phyloP scores from a whole-genome alignment of 1,139 yeast species.

The Debaryomyces singareniensis region DNA sequence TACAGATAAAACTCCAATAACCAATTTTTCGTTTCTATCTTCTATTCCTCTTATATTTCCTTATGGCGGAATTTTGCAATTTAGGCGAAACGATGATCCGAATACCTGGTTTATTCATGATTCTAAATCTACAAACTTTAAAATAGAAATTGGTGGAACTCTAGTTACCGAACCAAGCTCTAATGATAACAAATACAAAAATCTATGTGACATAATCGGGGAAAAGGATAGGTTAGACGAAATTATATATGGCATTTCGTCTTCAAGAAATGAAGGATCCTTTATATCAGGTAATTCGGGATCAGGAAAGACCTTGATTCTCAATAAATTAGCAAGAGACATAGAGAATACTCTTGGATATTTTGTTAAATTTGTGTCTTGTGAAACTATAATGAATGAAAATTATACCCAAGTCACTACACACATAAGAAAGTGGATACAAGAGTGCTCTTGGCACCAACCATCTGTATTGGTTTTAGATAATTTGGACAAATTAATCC shows the following conservation, averaged over 20 bases:
- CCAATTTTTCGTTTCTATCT: constrained; percentile 48
- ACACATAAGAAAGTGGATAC: constrained; percentile 46
- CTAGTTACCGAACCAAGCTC: constrained; percentile 17
- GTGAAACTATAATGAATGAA: constrained; percentile 56
- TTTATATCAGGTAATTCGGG: constrained; percentile 73
- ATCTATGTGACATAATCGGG: constrained; percentile 49
- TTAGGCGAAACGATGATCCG: constrained; percentile 40
- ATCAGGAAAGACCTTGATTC: constrained; percentile 65
- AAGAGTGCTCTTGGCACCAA: constrained; percentile 68
- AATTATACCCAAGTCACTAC: constrained; percentile 38
- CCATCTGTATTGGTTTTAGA: constrained; percentile 76
- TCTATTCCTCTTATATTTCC: constrained; percentile 43
- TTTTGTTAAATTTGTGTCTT: constrained; percentile 39
- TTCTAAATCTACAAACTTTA: constrained; percentile 14
- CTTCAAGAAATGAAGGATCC: constrained; percentile 45
- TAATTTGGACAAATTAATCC: constrained; percentile 70
- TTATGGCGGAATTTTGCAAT: constrained; percentile 55
- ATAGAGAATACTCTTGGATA: constrained; percentile 33
- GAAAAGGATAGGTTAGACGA: constrained; percentile 41
- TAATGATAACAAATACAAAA: background rate
- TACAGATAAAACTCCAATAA: constrained; percentile 26
- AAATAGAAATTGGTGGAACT: constrained; percentile 46
- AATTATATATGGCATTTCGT: constrained; percentile 36
- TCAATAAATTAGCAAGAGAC: constrained; percentile 33
- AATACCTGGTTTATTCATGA: constrained; percentile 41